These are phyloP conservation scores for Cucurbita pepo DNA, from an alignment of 306 rosid genomes.

Conservation along the genomic window DNA sequence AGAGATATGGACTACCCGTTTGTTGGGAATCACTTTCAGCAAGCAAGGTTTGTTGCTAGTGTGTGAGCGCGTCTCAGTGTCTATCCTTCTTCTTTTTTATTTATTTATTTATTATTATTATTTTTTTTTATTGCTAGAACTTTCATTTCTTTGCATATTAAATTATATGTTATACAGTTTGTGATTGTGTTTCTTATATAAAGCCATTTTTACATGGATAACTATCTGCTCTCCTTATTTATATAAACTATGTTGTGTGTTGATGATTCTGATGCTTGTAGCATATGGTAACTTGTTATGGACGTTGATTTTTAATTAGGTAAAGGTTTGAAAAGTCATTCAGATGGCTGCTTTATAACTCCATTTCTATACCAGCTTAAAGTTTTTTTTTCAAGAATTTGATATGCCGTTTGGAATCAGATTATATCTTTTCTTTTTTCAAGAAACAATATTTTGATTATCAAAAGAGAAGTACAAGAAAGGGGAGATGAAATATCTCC, in stretches of 20 bases:
- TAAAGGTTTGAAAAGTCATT: not conserved
- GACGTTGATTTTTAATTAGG: not conserved
- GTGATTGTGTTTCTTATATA: not conserved
- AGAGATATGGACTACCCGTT: slow-evolving; percentile 85
- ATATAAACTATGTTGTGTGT: not conserved
- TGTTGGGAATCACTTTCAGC: slow-evolving; percentile 87
- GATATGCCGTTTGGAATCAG: not conserved
- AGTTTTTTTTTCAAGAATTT: not conserved
- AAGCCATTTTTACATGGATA: not conserved
- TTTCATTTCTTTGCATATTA: not conserved
- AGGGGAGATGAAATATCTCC: not conserved
- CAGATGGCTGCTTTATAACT: not conserved
- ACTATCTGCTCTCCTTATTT: not conserved
- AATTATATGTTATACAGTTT: not conserved
- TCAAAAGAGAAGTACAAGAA: not conserved
- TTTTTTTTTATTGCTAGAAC: not conserved
- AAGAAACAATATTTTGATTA: not conserved
- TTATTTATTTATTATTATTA: not conserved
- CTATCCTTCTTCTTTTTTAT: not conserved
- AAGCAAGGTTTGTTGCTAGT: slow-evolving; percentile 65
- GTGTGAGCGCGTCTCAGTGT: not conserved
- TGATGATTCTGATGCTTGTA: not conserved
- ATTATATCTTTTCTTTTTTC: not conserved
- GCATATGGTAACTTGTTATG: not conserved
- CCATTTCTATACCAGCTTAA: not conserved